A percentile compares a stretch with the other conserved stretches of the same genome.
Conservation (phyloP, 169 alveolate species). For the Plasmodium gallinaceum region DNA sequence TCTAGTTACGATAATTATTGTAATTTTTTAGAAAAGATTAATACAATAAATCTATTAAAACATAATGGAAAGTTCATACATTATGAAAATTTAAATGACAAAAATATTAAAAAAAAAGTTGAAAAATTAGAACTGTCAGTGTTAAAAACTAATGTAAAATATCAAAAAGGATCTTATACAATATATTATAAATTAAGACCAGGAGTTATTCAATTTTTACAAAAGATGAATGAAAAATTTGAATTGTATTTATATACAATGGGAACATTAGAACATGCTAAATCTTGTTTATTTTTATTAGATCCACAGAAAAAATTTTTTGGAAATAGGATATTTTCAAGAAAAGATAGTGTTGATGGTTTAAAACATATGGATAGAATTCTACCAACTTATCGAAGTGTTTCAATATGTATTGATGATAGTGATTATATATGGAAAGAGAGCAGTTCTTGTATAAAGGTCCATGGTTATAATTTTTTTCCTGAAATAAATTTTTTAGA, state of each 20-base stretch:
- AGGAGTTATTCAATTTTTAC: slow-evolving; percentile 87
- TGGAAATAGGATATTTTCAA: slow-evolving; percentile 80
- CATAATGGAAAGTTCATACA: slow-evolving; percentile 75
- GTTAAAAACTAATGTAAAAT: slow-evolving; percentile 76
- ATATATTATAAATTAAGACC: slow-evolving; percentile 87
- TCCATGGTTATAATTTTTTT: slow-evolving; percentile 66
- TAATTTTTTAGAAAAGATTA: slow-evolving; percentile 55
- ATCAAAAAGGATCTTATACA: slow-evolving; percentile 77
- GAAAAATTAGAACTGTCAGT: slow-evolving; percentile 77
- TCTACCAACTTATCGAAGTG: slow-evolving; percentile 66
- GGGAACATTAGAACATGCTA: slow-evolving; percentile 90
- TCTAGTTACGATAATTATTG: slow-evolving; percentile 65
- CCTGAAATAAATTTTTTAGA: slow-evolving; percentile 66
- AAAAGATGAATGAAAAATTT: slow-evolving; percentile 75
- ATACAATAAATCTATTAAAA: slow-evolving; percentile 69
- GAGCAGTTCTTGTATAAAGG: slow-evolving; percentile 50
- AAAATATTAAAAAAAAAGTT: slow-evolving; percentile 28
- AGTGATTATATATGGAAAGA: slow-evolving; percentile 76
- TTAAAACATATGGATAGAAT: slow-evolving; percentile 55
- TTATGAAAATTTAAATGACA: slow-evolving; percentile 74
- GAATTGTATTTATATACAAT: slow-evolving; percentile 87
- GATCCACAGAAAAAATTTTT: slow-evolving; percentile 84
- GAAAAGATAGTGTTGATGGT: slow-evolving; percentile 78
- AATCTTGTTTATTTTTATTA: slow-evolving; percentile 82
- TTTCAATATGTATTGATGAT: slow-evolving; percentile 59